Conservation (phyloP, 257 asterid species). For the Gentiana macrophylla region DNA sequence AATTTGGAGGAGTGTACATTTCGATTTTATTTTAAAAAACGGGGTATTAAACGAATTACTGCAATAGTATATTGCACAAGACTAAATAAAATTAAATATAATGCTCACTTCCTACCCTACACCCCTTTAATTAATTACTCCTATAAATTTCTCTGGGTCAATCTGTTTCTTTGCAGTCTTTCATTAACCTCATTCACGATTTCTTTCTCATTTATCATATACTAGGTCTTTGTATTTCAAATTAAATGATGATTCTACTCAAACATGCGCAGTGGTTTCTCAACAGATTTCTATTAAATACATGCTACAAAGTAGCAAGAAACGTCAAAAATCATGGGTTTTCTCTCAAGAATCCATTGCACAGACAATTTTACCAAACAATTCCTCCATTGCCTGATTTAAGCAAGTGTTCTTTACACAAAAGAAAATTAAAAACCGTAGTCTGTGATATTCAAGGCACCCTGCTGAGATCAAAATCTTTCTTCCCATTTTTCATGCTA, state of each 20-base stretch:
- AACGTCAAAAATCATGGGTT: slow-evolving; percentile 41
- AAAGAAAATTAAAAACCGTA: slow-evolving; percentile 33
- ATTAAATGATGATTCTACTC: slow-evolving; percentile 24
- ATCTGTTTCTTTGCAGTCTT: no score
- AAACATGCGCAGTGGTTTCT: slow-evolving; percentile 44
- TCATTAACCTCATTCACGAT: no score
- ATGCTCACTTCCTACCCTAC: no score
- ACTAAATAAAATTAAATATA: no score
- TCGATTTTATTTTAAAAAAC: no score
- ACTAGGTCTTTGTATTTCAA: no score
- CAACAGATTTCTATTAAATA: slow-evolving; percentile 47
- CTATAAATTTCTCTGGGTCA: no score
- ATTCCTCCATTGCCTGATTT: slow-evolving; percentile 25
- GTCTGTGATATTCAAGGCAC: slow-evolving; percentile 52
- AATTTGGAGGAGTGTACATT: no score
- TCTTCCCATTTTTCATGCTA: slow-evolving; percentile 90
- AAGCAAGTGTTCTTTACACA: slow-evolving; percentile 23
- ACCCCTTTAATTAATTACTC: no score
- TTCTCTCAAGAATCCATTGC: slow-evolving; percentile 22
- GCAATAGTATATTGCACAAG: no score
- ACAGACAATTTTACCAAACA: slow-evolving; percentile 13
- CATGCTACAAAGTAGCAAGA: slow-evolving; percentile 51
- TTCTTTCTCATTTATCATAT: no score
- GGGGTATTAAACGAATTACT: no score
- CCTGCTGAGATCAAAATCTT: slow-evolving; percentile 40